These are phyloP conservation scores for Kluyveromyces aestuarii DNA, from an alignment of 805 yeast species.

Conservation along the genomic window DNA sequence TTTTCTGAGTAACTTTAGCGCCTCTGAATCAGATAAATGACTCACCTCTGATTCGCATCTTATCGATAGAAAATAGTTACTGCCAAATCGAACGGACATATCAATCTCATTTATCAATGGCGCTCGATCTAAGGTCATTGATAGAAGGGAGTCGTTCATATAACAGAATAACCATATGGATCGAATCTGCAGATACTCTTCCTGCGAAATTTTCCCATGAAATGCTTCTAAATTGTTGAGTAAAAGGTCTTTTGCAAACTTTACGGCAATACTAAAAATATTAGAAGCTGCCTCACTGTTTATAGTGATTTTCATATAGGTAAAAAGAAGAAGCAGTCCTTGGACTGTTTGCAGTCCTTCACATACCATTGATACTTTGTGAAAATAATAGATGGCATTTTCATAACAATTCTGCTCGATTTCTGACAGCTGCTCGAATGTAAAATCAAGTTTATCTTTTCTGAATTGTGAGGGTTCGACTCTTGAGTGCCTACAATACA, in stretches of 20 bases:
- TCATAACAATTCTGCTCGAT: slow-evolving; percentile 26
- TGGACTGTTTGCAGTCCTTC: slow-evolving; percentile 45
- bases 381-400: slow-evolving; percentile 44
- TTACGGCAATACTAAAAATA: slow-evolving; percentile 37
- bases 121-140: slow-evolving; percentile 16
- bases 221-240: slow-evolving; percentile 42
- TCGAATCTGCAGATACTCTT: slow-evolving; percentile 29
- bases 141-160: slow-evolving; percentile 13
- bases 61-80: slow-evolving; percentile 13
- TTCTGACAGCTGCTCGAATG: slow-evolving; percentile 15
- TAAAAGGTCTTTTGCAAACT: slow-evolving; percentile 51
- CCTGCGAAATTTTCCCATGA: slow-evolving; percentile 29
- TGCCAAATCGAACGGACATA: slow-evolving; percentile 15
- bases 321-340: slow-evolving; percentile 41
- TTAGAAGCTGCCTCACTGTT: slow-evolving; percentile 36
- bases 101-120: slow-evolving; percentile 16
- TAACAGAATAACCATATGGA: slow-evolving; percentile 41
- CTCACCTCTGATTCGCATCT: slow-evolving; percentile 4
- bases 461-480: slow-evolving; percentile 12
- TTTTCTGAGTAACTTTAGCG: background rate
- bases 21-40: background rate
- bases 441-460: slow-evolving; percentile 15
- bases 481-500: slow-evolving; percentile 9
- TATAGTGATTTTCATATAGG: slow-evolving; percentile 27
- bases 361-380: slow-evolving; percentile 38